Base-by-base conservation (phyloP, 2,329 filamentous ascomycete genomes). In the Gaeumannomyces sp. region DNA sequence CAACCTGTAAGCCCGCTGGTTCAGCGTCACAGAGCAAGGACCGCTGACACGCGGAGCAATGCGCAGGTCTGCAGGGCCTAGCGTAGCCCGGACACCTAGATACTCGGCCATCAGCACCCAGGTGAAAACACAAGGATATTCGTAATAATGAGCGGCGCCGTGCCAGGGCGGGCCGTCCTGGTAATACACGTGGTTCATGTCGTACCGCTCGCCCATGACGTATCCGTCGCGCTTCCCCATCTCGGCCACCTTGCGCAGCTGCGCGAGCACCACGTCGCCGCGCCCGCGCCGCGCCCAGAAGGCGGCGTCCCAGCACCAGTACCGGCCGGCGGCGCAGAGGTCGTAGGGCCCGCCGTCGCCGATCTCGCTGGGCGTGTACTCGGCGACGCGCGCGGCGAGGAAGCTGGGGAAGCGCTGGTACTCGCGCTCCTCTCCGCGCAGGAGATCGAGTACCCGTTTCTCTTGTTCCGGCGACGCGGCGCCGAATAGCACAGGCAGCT, bases 281-380 rank as follows among this genome's bases (percentile, higher is more conserved):
- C 61, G 50, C 16, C 63, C 25, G 25, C 58, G 62, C 66, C 64
- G 65, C 57, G 62, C 33, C 66, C 66, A 67, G 38, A 64, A 67
- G 14, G 66, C 66, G 25, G 66, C 66, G 61, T 67, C 66, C 66
- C 66, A 67, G 61, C 56, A 63, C 66, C 66, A 67, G 59, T 67
- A 67, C 10, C 66, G 63, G 6, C 63, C 66, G 22, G 66, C 66
- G 14, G 66, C 66, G 56, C 66, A 67, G 29, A 67, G 66, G 29
- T 67, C 66, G 50, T 67, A 67, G 8, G 66, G 66, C 25, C 66
- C 66, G n/a, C 64, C 66, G 31, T 66, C 66, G 29, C 66, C 66
- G 19, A 67, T 67, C 45, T 67, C 66, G 59, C 66, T 61, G 33
- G 28, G n/a, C 10, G 60, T 67, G 59, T 67, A 67, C 45, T 67